phyloP scores from a whole-genome alignment of 805 yeast species.

The Clavispora vitiphila region DNA sequence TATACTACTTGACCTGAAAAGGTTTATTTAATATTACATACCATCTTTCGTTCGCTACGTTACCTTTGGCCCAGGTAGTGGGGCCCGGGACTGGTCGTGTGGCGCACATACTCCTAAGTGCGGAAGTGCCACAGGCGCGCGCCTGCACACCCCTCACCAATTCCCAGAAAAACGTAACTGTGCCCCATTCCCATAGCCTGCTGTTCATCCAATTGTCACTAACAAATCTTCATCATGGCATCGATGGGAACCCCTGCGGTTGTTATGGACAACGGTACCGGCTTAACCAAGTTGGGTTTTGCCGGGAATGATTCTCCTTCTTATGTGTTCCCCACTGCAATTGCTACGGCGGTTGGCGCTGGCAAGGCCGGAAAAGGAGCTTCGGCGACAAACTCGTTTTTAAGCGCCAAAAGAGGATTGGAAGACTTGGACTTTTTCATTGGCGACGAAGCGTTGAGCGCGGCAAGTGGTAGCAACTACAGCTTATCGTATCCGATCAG shows the following conservation, averaged over 20 bases:
- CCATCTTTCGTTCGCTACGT: neutral
- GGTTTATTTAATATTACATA: neutral
- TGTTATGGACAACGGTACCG: constrained; percentile 99
- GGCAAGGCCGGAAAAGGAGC: constrained; percentile 37
- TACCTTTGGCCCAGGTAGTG: too few species aligned
- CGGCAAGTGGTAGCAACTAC: constrained; percentile 88
- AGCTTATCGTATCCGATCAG: constrained; percentile 87
- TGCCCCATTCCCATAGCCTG: neutral
- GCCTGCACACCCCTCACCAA: constrained; percentile 1
- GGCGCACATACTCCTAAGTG: neutral
- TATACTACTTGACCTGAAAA: neutral
- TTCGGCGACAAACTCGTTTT: constrained; percentile 31
- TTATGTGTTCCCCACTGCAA: constrained; percentile 95
- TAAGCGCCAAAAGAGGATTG: constrained; percentile 76
- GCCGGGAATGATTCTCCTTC: constrained; percentile 99
- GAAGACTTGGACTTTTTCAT: constrained; percentile 92
- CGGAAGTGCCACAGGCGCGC: too few species aligned
- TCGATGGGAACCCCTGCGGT: constrained; percentile 81
- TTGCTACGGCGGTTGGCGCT: constrained; percentile 63
- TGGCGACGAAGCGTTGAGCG: constrained; percentile 91
- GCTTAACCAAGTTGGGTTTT: constrained; percentile 93
- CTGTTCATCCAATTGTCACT: neutral
- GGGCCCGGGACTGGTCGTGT: neutral
- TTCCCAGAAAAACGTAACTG: neutral
- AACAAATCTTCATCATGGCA: constrained; percentile 11